phyloP scores from a whole-genome alignment of 805 yeast species.

The Metschnikowia dekortorum region DNA sequence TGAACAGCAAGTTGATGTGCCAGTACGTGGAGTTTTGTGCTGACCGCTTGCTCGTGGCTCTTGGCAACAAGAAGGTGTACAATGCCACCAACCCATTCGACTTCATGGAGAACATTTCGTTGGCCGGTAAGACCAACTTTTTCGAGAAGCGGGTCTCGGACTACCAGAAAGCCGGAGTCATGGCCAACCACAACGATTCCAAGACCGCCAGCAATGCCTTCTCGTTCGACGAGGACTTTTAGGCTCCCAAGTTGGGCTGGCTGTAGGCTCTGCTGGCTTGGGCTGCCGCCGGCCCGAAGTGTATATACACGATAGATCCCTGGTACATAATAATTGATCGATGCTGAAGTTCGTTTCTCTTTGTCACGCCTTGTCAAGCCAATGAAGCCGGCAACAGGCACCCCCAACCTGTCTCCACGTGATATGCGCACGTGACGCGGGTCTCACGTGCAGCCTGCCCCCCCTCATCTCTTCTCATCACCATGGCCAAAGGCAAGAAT shows the following conservation, averaged over 20 bases:
- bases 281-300: background rate
- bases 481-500: constrained; percentile 55
- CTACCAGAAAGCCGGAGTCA: constrained; percentile 99
- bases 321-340: background rate
- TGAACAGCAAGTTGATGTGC: constrained; percentile 91
- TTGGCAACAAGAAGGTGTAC: constrained; percentile 87
- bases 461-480: background rate
- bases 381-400: no score
- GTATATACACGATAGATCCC: background rate
- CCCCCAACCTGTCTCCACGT: background rate
- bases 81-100: constrained; percentile 93
- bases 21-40: constrained; percentile 98
- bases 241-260: background rate
- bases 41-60: constrained; percentile 85
- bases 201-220: constrained; percentile 52
- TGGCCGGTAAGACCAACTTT: constrained; percentile 98
- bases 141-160: constrained; percentile 98
- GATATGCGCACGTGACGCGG: background rate
- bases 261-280: constrained; percentile 3
- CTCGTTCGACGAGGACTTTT: constrained; percentile 91
- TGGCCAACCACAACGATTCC: constrained; percentile 65
- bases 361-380: no score
- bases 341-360: no score
- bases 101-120: constrained; percentile 97
- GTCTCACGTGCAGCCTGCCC: background rate